These are phyloP conservation scores for Hanseniaspora lachancei DNA, from an alignment of 805 yeast species.

Conservation along the genomic window DNA sequence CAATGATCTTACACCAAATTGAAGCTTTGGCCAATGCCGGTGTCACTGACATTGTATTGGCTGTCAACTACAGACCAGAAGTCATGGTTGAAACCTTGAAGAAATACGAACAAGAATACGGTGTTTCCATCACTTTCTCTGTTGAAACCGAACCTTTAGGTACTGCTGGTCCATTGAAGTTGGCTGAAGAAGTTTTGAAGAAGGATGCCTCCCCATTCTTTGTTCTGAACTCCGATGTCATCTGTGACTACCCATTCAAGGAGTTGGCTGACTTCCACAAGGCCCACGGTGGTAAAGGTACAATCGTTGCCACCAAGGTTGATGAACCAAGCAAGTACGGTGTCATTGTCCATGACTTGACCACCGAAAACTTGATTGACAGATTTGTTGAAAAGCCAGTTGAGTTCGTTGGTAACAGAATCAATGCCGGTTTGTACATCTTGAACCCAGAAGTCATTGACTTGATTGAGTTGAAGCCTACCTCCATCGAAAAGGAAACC, in stretches of 20 bases:
- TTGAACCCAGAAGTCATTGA: conserved; percentile 95
- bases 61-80: conserved; percentile 98
- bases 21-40: conserved; percentile 97
- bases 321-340: conserved; percentile 99
- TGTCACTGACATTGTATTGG: conserved; percentile 94
- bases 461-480: conserved; percentile 93
- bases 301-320: conserved; percentile 98
- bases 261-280: conserved; percentile 88
- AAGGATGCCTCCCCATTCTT: conserved; percentile 95
- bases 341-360: conserved; percentile 95
- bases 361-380: conserved; percentile 89
- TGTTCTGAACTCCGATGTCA: conserved; percentile 94
- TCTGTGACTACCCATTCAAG: conserved; percentile 94
- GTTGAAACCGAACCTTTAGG: conserved; percentile 99
- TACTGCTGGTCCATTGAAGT: conserved; percentile 97
- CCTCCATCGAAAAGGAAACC: conserved; percentile 98
- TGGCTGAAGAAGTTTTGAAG: conserved; percentile 84
- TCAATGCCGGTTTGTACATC: conserved; percentile 97
- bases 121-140: conserved; percentile 88
- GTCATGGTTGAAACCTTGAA: conserved; percentile 92
- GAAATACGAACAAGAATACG: conserved; percentile 88
- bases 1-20: conserved; percentile 97
- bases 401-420: conserved; percentile 98
- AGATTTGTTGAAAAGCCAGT: conserved; percentile 99
- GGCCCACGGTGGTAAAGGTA: conserved; percentile 94